Conservation (phyloP, 2,329 filamentous ascomycete species). For the Colletotrichum echinochloae region DNA sequence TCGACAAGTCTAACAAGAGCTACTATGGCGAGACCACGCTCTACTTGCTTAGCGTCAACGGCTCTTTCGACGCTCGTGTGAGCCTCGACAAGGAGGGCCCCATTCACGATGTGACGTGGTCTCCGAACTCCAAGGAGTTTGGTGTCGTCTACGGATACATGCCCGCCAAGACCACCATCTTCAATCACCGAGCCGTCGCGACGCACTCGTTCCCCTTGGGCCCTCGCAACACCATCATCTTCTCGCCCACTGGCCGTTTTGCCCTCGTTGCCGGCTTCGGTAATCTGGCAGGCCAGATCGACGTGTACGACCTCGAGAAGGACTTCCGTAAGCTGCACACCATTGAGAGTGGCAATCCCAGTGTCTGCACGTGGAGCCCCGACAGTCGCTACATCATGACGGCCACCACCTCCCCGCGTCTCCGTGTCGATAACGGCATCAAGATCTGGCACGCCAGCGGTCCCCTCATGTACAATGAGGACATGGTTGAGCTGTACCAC, state of each 20-base stretch:
- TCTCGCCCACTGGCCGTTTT: conserved; percentile 93
- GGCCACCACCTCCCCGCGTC: conserved; percentile 94
- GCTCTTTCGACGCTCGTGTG: conserved; percentile 91
- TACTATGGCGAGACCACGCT: conserved; percentile 99
- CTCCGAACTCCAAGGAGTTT: conserved; percentile 96
- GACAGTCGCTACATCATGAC: conserved; percentile 97
- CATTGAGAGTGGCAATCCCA: conserved; percentile 95
- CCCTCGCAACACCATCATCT: conserved; percentile 94
- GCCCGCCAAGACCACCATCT: conserved; percentile 99
- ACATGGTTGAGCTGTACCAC: conserved; percentile 94
- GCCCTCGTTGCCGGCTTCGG: conserved; percentile 96
- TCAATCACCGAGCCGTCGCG: conserved; percentile 87
- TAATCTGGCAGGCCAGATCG: conserved; percentile 96
- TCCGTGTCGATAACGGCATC: conserved; percentile 96
- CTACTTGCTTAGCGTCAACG: conserved; percentile 92
- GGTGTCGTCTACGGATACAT: conserved; percentile 98
- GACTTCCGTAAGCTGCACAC: conserved; percentile 93
- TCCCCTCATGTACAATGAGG: conserved; percentile 92
- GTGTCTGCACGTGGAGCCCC: conserved; percentile 96
- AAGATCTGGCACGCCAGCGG: conserved; percentile 95
- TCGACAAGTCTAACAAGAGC: conserved; percentile 98
- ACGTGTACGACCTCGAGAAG: conserved; percentile 96
- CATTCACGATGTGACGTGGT: conserved; percentile 99
- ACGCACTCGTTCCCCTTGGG: conserved; percentile 88
- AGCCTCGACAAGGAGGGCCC: conserved; percentile 96